Evolutionary conservation across 495 filamentous ascomycete species (phyloP).

Genomic region (Tuber brumale): DNA sequence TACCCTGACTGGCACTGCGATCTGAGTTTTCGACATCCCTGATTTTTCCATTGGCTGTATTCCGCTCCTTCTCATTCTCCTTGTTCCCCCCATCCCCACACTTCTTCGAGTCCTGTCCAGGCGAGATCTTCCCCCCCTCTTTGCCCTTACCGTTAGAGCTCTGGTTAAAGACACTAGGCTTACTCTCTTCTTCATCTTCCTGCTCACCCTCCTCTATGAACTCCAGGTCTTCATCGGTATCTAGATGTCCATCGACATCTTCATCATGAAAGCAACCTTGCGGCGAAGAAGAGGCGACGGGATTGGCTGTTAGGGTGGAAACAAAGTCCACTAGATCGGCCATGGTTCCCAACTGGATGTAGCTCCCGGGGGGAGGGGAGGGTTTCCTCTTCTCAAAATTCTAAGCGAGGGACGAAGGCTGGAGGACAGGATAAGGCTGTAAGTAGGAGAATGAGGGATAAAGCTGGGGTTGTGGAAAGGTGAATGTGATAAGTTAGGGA

Average conservation of each 20-base stretch:
- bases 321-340: constrained; percentile 11
- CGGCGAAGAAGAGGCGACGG: constrained; percentile 5
- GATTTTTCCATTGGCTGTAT: neutral
- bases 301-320: neutral
- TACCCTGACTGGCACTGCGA: constrained; percentile 6
- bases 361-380: neutral
- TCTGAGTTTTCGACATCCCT: neutral
- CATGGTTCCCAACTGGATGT: neutral
- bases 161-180: constrained; percentile 4
- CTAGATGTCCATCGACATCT: constrained; percentile 22
- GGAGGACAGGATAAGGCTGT: neutral
- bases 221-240: constrained; percentile 32
- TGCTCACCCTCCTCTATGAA: constrained; percentile 17
- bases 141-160: neutral
- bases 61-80: neutral
- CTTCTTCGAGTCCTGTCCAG: constrained; percentile 9
- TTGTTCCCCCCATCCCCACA: neutral
- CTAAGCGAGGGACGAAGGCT: constrained; percentile 1
- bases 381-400: neutral
- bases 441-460: neutral
- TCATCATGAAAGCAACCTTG: constrained; percentile 26
- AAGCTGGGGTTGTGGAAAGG: neutral
- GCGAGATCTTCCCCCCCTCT: neutral
- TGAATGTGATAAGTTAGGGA: neutral
- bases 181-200: constrained; percentile 12